Base-by-base conservation (phyloP, 225 moss, liverwort and hornwort species). In the Climacium dendroides region DNA sequence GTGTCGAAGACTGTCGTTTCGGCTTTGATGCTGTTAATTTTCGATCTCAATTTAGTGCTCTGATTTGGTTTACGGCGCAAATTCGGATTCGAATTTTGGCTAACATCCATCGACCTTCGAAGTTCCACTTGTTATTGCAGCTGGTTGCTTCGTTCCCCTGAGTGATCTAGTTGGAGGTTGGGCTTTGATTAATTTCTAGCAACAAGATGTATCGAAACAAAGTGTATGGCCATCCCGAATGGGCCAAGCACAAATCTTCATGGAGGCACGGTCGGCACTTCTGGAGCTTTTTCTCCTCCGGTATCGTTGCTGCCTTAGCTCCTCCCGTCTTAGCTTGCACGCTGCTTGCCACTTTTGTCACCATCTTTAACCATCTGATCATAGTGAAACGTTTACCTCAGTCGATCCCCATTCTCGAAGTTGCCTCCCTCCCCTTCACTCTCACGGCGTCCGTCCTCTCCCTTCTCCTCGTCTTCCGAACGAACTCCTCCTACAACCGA, bases 381-480 rank as follows among this genome's bases (percentile, higher is more conserved):
- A 83, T 80, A 16, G 88, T 47, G 55, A 84, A 85, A 20, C 35
- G 70, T 8, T 86, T 97, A 8, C 91, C 94, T 3, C 85, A 89
- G 59, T 89, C 87, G 45, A 69, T 92, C 59, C 95, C 93, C 52
- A 52, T 95, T 37, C 86, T 95, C 48, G 93, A 96, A 63, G 90
- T 90, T 5, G 87, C 86, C 22, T 32, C 95, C 43, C 88, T 95
- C n/a, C 96, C 96, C 9, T 96, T 94, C 83, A 89, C 88, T 57
- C 93, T 98, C 73, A 96, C 96, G 10, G 90, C 94, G 8, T 92
- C 97, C 43, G 97, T 96, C 35, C 88, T 98, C 30, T 96, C 96
- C 60, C 93, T 98, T 9, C 95, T 98, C 32, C 92, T 98, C 19
- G 97, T 97, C 39, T 96, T 96, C 84, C 95, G 97, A 13, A 97